Evolutionary conservation across 2,329 filamentous ascomycete genomes (phyloP).

Genomic region (Xylariaceae sp.): DNA sequence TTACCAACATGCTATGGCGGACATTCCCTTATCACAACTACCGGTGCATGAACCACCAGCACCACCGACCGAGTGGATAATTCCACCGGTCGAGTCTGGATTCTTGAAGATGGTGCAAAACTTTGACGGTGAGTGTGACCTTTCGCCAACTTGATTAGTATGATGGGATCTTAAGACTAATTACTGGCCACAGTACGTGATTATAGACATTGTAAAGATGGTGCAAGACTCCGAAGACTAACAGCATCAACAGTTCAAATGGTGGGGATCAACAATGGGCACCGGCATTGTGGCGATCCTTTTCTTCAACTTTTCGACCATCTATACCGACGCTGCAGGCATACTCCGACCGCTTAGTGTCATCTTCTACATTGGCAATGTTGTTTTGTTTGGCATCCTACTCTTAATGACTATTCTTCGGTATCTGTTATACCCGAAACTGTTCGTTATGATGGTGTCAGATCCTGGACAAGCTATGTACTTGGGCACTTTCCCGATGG

Average conservation of each 20-base stretch:
- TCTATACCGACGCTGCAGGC: constrained; percentile 4
- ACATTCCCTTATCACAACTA: background rate
- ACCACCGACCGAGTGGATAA: constrained; percentile 4
- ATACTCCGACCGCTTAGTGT: constrained; percentile 60
- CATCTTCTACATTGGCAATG: constrained; percentile 59
- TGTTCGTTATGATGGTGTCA: constrained; percentile 64
- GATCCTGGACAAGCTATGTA: constrained; percentile 68
- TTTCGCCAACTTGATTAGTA: no score
- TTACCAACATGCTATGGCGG: no score
- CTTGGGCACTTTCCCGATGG: constrained; percentile 67
- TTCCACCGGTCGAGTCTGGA: constrained; percentile 10
- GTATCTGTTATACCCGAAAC: constrained; percentile 63
- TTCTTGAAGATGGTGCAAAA: constrained; percentile 12
- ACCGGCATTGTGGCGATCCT: constrained; percentile 66
- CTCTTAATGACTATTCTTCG: constrained; percentile 54
- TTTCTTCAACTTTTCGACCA: constrained; percentile 43
- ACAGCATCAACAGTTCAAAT: constrained; percentile 25
- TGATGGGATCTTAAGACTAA: no score
- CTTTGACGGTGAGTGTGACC: constrained; percentile 1
- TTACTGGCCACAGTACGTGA: no score
- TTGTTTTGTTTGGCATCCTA: constrained; percentile 55
- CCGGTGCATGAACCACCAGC: background rate
- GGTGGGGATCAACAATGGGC: constrained; percentile 64
- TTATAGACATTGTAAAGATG: no score
- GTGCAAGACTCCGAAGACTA: no score